Percentiles rank a stretch among this genome's conserved stretches.
Conservation (phyloP, 169 alveolate species). For the Eimeria praecox region DNA sequence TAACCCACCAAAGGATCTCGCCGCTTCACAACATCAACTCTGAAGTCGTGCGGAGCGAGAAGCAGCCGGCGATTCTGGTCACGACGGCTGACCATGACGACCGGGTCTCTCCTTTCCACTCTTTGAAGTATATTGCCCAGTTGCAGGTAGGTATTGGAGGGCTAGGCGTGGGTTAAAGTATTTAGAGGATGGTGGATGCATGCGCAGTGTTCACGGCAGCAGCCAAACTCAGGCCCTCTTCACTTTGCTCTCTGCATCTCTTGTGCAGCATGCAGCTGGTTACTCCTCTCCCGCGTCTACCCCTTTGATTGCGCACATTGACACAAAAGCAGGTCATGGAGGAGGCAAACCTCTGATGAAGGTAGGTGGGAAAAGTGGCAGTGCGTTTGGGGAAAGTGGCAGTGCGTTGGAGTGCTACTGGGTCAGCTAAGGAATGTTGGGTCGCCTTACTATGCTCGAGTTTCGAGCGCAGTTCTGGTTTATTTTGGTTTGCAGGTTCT, state of each 20-base stretch:
- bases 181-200: background rate
- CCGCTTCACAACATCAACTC: constrained; percentile 74
- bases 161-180: background rate
- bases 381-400: too few relatives aligned
- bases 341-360: constrained; percentile 76
- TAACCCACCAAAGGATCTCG: background rate
- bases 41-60: constrained; percentile 6
- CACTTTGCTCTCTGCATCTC: background rate
- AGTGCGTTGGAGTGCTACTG: background rate
- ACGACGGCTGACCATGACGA: constrained; percentile 81
- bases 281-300: constrained; percentile 20
- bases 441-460: background rate
- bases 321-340: constrained; percentile 77
- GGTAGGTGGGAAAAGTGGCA: constrained; percentile 29
- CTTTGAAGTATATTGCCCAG: constrained; percentile 70
- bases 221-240: background rate
- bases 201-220: background rate
- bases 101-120: constrained; percentile 78
- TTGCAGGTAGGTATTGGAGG: constrained; percentile 50
- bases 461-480: background rate
- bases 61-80: constrained; percentile 58
- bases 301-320: constrained; percentile 68
- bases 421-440: background rate
- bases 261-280: constrained; percentile 72
- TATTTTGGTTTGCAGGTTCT: background rate